These are phyloP conservation scores for Gentiana dahurica DNA, from an alignment of 257 asterid species.

Conservation along the genomic window DNA sequence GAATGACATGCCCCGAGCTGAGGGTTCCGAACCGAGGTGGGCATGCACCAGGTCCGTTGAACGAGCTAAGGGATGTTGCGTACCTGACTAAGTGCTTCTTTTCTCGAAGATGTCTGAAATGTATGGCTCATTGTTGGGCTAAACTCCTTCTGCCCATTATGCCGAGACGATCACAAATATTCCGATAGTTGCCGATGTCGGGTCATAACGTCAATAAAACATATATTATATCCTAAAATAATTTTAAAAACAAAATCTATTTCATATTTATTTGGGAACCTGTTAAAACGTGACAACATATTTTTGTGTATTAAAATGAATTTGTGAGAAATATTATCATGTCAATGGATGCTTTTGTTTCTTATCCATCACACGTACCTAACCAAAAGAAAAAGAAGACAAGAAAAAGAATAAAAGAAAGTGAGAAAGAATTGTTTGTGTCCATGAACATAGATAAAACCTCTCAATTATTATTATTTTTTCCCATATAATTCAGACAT, in stretches of 20 bases:
- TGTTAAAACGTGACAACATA: slow-evolving; percentile 13
- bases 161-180: too few species aligned
- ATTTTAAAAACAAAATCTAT: not conserved
- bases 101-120: too few species aligned
- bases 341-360: slow-evolving; percentile 12
- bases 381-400: slow-evolving; percentile 9
- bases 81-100: too few species aligned
- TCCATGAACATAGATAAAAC: slow-evolving; percentile 14
- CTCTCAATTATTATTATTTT: slow-evolving; percentile 32
- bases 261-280: not conserved
- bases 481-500: slow-evolving; percentile 7
- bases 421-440: slow-evolving; percentile 6
- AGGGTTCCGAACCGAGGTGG: too few species aligned
- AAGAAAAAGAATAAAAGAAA: not conserved
- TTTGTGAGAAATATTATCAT: slow-evolving; percentile 12
- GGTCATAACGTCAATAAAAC: too few species aligned
- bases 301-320: not conserved
- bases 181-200: too few species aligned
- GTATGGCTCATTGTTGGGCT: too few species aligned
- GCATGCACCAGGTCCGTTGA: too few species aligned
- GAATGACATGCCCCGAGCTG: too few species aligned
- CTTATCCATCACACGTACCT: slow-evolving; percentile 21
- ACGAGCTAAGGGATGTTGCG: too few species aligned
- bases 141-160: too few species aligned
- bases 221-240: too few species aligned